A percentile compares a stretch with the other conserved stretches of the same genome.
Evolutionary conservation across 208 protist species (phyloP).

Genomic region (Crithidia fasciculata): DNA sequence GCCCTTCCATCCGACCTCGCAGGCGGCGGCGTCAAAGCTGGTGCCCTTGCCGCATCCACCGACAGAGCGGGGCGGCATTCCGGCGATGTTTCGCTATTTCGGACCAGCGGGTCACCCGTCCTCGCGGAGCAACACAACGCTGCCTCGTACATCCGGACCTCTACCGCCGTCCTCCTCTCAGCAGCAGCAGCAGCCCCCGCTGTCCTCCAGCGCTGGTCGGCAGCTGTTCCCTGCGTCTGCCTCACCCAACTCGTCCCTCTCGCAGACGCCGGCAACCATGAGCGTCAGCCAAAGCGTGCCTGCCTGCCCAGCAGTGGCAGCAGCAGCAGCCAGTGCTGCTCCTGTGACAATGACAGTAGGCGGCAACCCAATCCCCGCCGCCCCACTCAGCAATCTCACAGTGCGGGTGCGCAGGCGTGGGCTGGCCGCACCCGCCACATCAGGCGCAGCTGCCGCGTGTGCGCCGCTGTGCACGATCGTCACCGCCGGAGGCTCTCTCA

Average conservation of each 20-base stretch:
- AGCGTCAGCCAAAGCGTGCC: background rate
- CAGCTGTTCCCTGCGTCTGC: background rate
- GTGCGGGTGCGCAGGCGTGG: conserved; percentile 28
- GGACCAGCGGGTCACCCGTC: conserved; percentile 23
- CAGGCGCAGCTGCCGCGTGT: too few species aligned
- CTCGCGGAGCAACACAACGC: conserved; percentile 4
- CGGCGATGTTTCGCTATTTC: conserved; percentile 32
- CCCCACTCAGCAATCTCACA: background rate
- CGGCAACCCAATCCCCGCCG: background rate
- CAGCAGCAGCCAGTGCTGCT: background rate
- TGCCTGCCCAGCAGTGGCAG: background rate
- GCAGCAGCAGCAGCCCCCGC: background rate
- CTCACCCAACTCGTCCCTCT: background rate
- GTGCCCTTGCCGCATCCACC: conserved; percentile 27
- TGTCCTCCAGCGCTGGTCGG: background rate
- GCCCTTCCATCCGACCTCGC: conserved; percentile 16
- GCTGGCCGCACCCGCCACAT: background rate
- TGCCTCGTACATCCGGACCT: background rate
- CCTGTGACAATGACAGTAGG: background rate
- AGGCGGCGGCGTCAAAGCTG: conserved; percentile 11
- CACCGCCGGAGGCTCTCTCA: too few species aligned
- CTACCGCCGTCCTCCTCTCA: conserved; percentile 4
- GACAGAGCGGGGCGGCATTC: conserved; percentile 23
- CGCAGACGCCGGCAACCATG: background rate
- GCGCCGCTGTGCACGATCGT: too few species aligned